phyloP scores from a whole-genome alignment of 805 yeast species.

The Pichia cabralensis region DNA sequence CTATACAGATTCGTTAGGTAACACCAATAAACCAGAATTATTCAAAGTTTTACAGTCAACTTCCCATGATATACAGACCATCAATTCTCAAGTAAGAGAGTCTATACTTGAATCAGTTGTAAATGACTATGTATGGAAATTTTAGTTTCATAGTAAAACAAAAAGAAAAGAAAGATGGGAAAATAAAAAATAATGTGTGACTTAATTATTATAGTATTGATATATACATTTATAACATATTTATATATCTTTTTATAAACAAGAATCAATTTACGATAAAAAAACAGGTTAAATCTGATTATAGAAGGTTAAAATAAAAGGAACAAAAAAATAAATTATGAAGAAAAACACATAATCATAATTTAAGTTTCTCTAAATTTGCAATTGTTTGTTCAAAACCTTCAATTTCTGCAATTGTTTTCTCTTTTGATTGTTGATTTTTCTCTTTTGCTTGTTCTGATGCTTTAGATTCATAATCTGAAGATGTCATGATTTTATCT shows the following conservation, averaged over 20 bases:
- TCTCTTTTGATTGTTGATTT: constrained; percentile 59
- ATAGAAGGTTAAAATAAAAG: neutral
- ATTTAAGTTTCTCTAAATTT: constrained; percentile 71
- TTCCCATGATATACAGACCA: constrained; percentile 33
- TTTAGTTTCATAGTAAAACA: constrained; percentile 11
- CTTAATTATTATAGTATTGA: no score
- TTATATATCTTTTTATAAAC: no score
- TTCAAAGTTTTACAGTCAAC: constrained; percentile 43
- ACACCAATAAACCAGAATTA: constrained; percentile 48
- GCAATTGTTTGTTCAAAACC: constrained; percentile 80
- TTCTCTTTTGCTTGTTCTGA: constrained; percentile 70
- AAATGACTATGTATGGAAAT: constrained; percentile 52
- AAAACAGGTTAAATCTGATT: no score
- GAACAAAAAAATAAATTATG: neutral
- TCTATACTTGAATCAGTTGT: constrained; percentile 37
- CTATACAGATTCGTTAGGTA: constrained; percentile 65
- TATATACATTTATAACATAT: no score
- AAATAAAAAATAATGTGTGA: neutral
- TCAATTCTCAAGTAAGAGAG: constrained; percentile 38
- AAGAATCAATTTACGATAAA: no score
- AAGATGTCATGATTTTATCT: constrained; percentile 56
- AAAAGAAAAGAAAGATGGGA: no score
- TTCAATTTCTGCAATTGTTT: constrained; percentile 75
- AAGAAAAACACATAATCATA: constrained; percentile 21
- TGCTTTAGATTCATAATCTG: constrained; percentile 84